These are phyloP conservation scores for Anastatica hierochuntica DNA, from an alignment of 345 rosid species.

Conservation along the genomic window DNA sequence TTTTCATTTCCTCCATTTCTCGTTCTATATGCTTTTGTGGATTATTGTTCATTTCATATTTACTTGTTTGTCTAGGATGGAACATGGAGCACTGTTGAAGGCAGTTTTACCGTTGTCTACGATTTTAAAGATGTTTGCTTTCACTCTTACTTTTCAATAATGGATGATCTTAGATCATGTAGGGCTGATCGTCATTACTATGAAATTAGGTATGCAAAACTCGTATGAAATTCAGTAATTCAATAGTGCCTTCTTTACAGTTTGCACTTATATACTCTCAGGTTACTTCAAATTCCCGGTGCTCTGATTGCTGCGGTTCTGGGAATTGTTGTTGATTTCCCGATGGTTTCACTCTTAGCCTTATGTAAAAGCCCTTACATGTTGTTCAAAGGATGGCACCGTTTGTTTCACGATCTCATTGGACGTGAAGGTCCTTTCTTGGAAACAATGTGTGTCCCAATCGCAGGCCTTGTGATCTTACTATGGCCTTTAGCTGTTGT, in stretches of 20 bases:
- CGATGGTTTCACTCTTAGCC: conserved; percentile 58
- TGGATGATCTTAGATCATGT: conserved; percentile 57
- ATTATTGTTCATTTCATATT: neutral
- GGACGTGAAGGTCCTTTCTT: conserved; percentile 99
- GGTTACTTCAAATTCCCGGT: conserved; percentile 62
- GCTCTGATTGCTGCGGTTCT: conserved; percentile 52
- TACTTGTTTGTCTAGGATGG: conserved; percentile 53
- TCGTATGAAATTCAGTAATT: neutral
- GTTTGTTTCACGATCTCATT: conserved; percentile 83
- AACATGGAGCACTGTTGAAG: conserved; percentile 58
- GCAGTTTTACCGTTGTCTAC: conserved; percentile 51
- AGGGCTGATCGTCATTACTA: conserved; percentile 50
- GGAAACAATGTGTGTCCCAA: conserved; percentile 95
- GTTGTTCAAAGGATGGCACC: conserved; percentile 93
- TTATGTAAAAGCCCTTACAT: conserved; percentile 77
- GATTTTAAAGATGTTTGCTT: conserved; percentile 70
- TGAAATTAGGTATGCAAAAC: conserved; percentile 62
- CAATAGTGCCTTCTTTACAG: neutral
- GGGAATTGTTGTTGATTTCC: conserved; percentile 63
- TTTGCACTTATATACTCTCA: conserved; percentile 21
- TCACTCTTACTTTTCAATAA: conserved; percentile 61
- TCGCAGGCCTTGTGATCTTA: conserved; percentile 87
- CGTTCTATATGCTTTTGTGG: neutral
- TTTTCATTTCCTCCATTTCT: neutral
- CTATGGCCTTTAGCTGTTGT: conserved; percentile 95